phyloP scores from a whole-genome alignment of 1,284 basidiomycete genomes.

The Pisolithus thermaeus region DNA sequence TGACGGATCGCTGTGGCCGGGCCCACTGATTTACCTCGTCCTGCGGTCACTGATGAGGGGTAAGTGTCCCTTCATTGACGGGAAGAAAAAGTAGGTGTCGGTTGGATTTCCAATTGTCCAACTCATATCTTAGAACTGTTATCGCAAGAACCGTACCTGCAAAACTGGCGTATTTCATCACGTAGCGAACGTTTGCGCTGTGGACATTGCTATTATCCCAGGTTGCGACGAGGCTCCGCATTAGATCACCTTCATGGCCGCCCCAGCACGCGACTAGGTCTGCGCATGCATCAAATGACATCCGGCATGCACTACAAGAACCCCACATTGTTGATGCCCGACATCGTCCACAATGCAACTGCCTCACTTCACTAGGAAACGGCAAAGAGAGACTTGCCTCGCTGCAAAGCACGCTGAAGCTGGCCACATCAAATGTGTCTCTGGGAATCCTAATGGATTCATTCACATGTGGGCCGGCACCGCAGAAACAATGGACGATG shows the following conservation, averaged over 20 bases:
- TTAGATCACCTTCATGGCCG: slow-evolving; percentile 38
- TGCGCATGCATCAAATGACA: slow-evolving; percentile 14
- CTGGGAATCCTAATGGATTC: slow-evolving; percentile 40
- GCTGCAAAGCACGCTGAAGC: slow-evolving; percentile 28
- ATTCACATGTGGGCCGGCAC: slow-evolving; percentile 35
- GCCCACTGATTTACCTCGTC: slow-evolving; percentile 30
- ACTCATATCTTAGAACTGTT: slow-evolving; percentile 21
- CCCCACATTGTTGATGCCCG: slow-evolving; percentile 27
- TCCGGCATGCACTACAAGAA: slow-evolving; percentile 15
- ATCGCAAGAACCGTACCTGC: slow-evolving; percentile 39
- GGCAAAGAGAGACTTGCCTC: slow-evolving; percentile 31
- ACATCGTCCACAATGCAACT: slow-evolving; percentile 23
- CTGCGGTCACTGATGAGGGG: slow-evolving; percentile 46
- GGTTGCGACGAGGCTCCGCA: slow-evolving; percentile 35
- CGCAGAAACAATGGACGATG: slow-evolving; percentile 14
- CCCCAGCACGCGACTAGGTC: slow-evolving; percentile 27
- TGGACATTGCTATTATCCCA: slow-evolving; percentile 38
- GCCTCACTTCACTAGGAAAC: slow-evolving; percentile 23
- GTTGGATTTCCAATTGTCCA: slow-evolving; percentile 7
- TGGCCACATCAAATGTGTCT: slow-evolving; percentile 34
- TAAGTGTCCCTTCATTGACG: slow-evolving; percentile 45
- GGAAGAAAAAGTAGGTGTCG: slow-evolving; percentile 25
- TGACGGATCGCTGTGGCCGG: slow-evolving; percentile 39
- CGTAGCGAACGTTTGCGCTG: slow-evolving; percentile 39
- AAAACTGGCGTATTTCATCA: slow-evolving; percentile 31